Evolutionary conservation across 805 yeast species (phyloP).

Genomic region (Candida yuanshanica): DNA sequence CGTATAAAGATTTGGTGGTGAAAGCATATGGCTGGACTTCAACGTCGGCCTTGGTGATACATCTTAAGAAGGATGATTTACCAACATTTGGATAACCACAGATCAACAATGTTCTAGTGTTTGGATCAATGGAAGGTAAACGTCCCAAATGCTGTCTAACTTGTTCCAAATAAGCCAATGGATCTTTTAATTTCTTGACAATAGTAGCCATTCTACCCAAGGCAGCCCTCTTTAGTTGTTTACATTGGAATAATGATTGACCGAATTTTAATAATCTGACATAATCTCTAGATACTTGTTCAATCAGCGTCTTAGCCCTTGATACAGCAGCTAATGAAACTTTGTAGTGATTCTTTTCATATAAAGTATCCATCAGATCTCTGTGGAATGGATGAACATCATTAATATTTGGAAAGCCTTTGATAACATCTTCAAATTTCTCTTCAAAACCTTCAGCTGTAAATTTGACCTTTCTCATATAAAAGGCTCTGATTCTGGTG

Average conservation of each 20-base stretch:
- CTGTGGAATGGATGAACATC: slow-evolving; percentile 98
- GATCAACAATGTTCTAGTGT: slow-evolving; percentile 92
- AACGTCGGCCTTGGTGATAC: slow-evolving; percentile 96
- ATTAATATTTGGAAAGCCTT: slow-evolving; percentile 92
- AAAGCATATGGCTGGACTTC: slow-evolving; percentile 99
- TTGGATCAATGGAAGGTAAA: slow-evolving; percentile 96
- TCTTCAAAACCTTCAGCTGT: slow-evolving; percentile 96
- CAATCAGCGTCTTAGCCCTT: slow-evolving; percentile 88
- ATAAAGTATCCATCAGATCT: slow-evolving; percentile 94
- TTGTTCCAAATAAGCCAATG: slow-evolving; percentile 89
- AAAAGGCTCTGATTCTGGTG: slow-evolving; percentile 92
- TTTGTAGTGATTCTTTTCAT: slow-evolving; percentile 97
- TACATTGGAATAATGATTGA: slow-evolving; percentile 96
- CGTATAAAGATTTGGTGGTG: slow-evolving; percentile 95
- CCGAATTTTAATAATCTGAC: slow-evolving; percentile 92
- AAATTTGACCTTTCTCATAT: slow-evolving; percentile 95
- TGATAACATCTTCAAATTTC: slow-evolving; percentile 78
- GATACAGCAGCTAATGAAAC: slow-evolving; percentile 93
- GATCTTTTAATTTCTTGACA: slow-evolving; percentile 90
- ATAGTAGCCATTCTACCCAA: slow-evolving; percentile 99
- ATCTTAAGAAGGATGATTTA: slow-evolving; percentile 87
- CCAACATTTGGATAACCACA: slow-evolving; percentile 99
- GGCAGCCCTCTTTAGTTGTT: slow-evolving; percentile 97
- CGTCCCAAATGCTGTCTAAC: slow-evolving; percentile 99
- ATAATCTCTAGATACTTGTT: slow-evolving; percentile 95